Evolutionary conservation across 2,329 filamentous ascomycete genomes (phyloP).

Genomic region (Colletotrichum abscissum): DNA sequence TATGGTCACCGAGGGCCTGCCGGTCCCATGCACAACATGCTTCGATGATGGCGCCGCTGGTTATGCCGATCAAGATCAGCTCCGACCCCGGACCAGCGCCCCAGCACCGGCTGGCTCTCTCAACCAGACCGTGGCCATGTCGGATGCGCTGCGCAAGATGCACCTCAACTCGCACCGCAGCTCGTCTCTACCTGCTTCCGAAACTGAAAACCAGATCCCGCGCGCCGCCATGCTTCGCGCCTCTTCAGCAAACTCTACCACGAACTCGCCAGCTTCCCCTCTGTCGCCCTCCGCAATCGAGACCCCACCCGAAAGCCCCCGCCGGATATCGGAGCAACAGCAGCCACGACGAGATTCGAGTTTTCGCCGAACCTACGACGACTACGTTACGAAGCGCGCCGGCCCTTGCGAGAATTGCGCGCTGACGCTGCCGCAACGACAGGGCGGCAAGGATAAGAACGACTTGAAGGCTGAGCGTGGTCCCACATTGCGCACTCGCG

Average conservation of each 20-base stretch:
- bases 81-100: slow-evolving; percentile 54
- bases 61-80: slow-evolving; percentile 41
- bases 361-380: slow-evolving; percentile 73
- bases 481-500: slow-evolving; percentile 70
- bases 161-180: slow-evolving; percentile 55
- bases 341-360: slow-evolving; percentile 63
- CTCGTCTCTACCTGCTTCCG: slow-evolving; percentile 55
- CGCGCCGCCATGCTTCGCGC: slow-evolving; percentile 55
- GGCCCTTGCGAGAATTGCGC: slow-evolving; percentile 77
- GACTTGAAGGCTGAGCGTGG: slow-evolving; percentile 53
- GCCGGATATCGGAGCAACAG: slow-evolving; percentile 49
- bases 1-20: slow-evolving; percentile 76
- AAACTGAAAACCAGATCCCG: slow-evolving; percentile 56
- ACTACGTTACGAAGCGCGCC: slow-evolving; percentile 72
- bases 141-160: slow-evolving; percentile 61
- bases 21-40: slow-evolving; percentile 70
- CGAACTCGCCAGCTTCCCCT: slow-evolving; percentile 43
- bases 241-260: slow-evolving; percentile 46
- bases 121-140: slow-evolving; percentile 49
- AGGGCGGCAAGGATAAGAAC: slow-evolving; percentile 42
- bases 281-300: slow-evolving; percentile 58
- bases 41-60: slow-evolving; percentile 57
- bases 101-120: slow-evolving; percentile 43
- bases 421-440: slow-evolving; percentile 69
- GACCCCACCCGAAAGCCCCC: slow-evolving; percentile 69